These are phyloP conservation scores for Lenwebbia sp. DNA, from an alignment of 345 rosid genomes.

Conservation along the genomic window DNA sequence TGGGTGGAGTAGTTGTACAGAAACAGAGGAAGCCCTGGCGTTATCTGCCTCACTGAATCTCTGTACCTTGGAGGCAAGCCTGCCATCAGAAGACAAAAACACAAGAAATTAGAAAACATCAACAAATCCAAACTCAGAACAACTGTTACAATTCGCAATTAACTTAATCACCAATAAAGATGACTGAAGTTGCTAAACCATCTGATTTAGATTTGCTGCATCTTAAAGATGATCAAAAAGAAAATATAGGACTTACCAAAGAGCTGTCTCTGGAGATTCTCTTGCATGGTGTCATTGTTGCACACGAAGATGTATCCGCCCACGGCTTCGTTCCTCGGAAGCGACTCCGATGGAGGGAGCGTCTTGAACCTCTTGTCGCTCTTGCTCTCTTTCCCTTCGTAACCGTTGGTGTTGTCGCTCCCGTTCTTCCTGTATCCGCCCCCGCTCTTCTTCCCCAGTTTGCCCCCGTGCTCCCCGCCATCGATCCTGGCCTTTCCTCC, in stretches of 20 bases:
- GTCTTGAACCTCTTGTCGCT: conserved; percentile 93
- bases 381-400: conserved; percentile 15
- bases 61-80: conserved; percentile 94
- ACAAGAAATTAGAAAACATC: neutral
- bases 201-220: neutral
- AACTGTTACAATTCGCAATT: neutral
- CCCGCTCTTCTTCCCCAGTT: conserved; percentile 40
- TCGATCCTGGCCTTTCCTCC: conserved; percentile 39
- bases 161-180: neutral
- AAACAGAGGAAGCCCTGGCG: conserved; percentile 95
- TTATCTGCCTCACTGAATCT: conserved; percentile 94
- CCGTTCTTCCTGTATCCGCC: conserved; percentile 21
- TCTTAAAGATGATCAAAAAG: neutral
- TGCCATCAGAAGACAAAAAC: neutral
- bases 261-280: conserved; percentile 82
- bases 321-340: conserved; percentile 81
- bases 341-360: conserved; percentile 81
- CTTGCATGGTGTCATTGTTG: conserved; percentile 97
- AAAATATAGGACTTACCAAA: conserved; percentile 38
- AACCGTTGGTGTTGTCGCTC: conserved; percentile 27
- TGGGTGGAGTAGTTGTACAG: conserved; percentile 98
- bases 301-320: conserved; percentile 99
- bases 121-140: neutral
- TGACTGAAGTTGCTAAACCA: neutral
- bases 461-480: conserved; percentile 25